Base-by-base conservation (phyloP, 2,329 filamentous ascomycete genomes). In the Trichoderma sp. region DNA sequence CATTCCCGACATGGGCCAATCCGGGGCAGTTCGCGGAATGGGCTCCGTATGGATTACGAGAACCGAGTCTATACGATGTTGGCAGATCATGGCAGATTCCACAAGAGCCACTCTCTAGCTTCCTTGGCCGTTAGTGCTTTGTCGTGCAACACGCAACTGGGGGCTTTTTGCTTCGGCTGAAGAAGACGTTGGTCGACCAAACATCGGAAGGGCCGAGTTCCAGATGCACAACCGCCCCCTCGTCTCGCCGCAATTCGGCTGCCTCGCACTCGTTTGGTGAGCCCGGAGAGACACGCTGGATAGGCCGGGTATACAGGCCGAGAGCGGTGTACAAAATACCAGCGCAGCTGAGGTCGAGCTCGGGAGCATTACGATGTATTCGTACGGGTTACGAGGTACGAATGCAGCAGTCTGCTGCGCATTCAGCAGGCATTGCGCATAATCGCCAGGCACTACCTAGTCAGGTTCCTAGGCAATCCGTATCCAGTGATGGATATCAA, bases 51-150 rank as follows among this genome's bases (percentile, higher is more conserved):
- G 60, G 29, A 14, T 63, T 14, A 60, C 18, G n/a, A 35, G 31
- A 31, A 21, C n/a, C 3, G 12, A 21, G 60, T 21, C 31, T 33
- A 35, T 21, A n/a, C 27, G 29, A 35, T 14, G n/a, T 33, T 35
- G 29, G 59, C 69, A 72, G 69, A 72, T 64, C 69, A 63, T 50
- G 59, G 59, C 38, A 24, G 66, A 35, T 35, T 59, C 45, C 50
- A 9, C n/a, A 35, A 27, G 29, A 31, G 66, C 45, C 50, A 56
- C 50, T 24, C 56, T 16, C 31, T 8, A n/a, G 35, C 45, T 50
- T 4, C 56, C n/a, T n/a, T 38, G 14, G n/a, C 31, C 16, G n/a
- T 24, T 56, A 14, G 50, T 24, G 45, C 45, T 53, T 56, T 56
- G 50, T 56, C n/a, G 50, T 56, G 50, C 50, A 56, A 56, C 50